These are phyloP conservation scores for Trypanosoma congolense DNA, from an alignment of 208 protist genomes.

Conservation along the genomic window DNA sequence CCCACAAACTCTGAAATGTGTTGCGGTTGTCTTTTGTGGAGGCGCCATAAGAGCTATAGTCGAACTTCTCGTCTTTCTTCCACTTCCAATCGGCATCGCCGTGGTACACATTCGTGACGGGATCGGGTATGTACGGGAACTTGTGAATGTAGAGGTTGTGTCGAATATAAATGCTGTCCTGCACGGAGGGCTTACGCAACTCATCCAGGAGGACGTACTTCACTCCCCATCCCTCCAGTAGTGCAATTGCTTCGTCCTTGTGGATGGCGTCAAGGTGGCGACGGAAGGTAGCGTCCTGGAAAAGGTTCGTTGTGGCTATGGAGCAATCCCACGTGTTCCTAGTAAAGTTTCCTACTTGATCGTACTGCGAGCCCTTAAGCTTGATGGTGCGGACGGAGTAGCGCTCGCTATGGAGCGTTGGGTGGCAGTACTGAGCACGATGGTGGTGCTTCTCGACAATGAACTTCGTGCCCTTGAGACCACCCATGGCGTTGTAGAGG, in stretches of 20 bases:
- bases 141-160: slow-evolving; percentile 78
- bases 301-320: slow-evolving; percentile 43
- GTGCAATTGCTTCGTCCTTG: slow-evolving; percentile 60
- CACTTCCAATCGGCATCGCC: slow-evolving; percentile 84
- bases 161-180: slow-evolving; percentile 71
- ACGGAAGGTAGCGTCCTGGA: slow-evolving; percentile 46
- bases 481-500: slow-evolving; percentile 46
- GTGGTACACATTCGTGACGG: slow-evolving; percentile 60
- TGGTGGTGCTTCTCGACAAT: slow-evolving; percentile 65
- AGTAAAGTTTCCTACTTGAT: slow-evolving; percentile 60
- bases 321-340: slow-evolving; percentile 60
- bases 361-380: slow-evolving; percentile 49
- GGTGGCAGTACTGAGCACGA: slow-evolving; percentile 63
- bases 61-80: slow-evolving; percentile 74
- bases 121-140: slow-evolving; percentile 71
- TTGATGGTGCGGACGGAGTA: slow-evolving; percentile 63
- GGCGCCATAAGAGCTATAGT: slow-evolving; percentile 67
- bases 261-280: slow-evolving; percentile 33
- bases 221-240: slow-evolving; percentile 79
- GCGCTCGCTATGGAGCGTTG: slow-evolving; percentile 28
- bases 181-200: slow-evolving; percentile 62
- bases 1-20: slow-evolving; percentile 30
- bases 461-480: slow-evolving; percentile 40
- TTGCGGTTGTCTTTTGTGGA: slow-evolving; percentile 34
- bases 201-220: slow-evolving; percentile 81